Percentiles rank a stretch among this genome's conserved stretches.
These are phyloP conservation scores for Kwoniella sp. DNA, from an alignment of 768 basidiomycete species.

Conservation along the genomic window DNA sequence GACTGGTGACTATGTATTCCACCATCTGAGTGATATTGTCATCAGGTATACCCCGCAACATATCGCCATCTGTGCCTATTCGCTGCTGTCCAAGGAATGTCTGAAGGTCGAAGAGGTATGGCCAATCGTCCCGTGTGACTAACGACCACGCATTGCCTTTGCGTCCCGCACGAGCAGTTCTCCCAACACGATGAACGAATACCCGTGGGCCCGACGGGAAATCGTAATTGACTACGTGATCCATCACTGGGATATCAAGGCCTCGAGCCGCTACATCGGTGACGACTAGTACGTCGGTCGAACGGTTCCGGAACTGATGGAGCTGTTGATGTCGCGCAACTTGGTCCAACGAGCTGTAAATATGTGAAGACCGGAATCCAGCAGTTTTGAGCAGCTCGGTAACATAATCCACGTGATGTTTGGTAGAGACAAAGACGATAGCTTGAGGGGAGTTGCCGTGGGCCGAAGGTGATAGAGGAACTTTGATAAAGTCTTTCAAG, in stretches of 20 bases:
- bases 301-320: conserved; percentile 80
- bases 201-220: conserved; percentile 91
- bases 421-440: conserved; percentile 91
- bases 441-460: conserved; percentile 64
- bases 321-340: conserved; percentile 84
- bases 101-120: conserved; percentile 88
- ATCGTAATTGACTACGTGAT: conserved; percentile 97
- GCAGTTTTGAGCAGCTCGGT: conserved; percentile 72
- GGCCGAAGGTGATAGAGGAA: neutral
- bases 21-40: conserved; percentile 79
- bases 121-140: conserved; percentile 79
- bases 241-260: conserved; percentile 93
- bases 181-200: conserved; percentile 94
- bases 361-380: conserved; percentile 87
- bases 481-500: conserved; percentile 75
- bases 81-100: conserved; percentile 71
- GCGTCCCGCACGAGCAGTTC: conserved; percentile 92
- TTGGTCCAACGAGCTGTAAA: conserved; percentile 95
- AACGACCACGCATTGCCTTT: conserved; percentile 98
- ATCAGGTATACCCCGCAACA: conserved; percentile 77
- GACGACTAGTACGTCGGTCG: conserved; percentile 83
- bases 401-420: conserved; percentile 97
- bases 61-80: conserved; percentile 59
- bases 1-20: conserved; percentile 65
- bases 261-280: conserved; percentile 98